A percentile compares a stretch with the other conserved stretches of the same genome.
These are phyloP conservation scores for Allantophomopsis cytisporea DNA, from an alignment of 2,329 filamentous ascomycete genomes.

Conservation along the genomic window DNA sequence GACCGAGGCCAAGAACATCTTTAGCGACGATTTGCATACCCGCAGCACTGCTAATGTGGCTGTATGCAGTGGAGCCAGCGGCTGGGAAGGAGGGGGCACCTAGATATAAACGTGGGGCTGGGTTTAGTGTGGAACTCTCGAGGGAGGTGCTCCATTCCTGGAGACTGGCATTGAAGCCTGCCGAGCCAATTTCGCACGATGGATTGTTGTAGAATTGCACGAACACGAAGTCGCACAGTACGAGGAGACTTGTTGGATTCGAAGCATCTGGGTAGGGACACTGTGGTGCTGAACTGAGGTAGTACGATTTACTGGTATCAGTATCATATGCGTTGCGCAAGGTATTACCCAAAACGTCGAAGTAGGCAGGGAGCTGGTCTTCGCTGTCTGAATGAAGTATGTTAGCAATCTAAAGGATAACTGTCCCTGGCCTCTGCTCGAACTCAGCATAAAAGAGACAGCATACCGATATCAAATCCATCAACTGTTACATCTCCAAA, in stretches of 20 bases:
- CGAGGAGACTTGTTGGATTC: slow-evolving; percentile 15
- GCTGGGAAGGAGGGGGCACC: slow-evolving; percentile 18
- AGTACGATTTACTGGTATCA: slow-evolving; percentile 15
- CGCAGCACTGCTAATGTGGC: slow-evolving; percentile 9
- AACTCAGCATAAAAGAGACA: not conserved
- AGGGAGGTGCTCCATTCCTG: slow-evolving; percentile 19
- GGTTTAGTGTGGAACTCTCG: not conserved
- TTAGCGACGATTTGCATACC: slow-evolving; percentile 16
- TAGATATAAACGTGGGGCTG: slow-evolving; percentile 19
- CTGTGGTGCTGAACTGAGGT: slow-evolving; percentile 24
- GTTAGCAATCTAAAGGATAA: not conserved
- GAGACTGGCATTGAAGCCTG: slow-evolving; percentile 15
- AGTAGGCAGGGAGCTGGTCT: slow-evolving; percentile 13
- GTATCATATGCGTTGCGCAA: slow-evolving; percentile 13
- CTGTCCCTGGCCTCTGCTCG: not conserved
- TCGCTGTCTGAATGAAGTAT: slow-evolving; percentile 18
- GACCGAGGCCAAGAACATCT: slow-evolving; percentile 13
- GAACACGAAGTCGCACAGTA: slow-evolving; percentile 23
- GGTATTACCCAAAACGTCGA: slow-evolving; percentile 16
- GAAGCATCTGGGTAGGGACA: slow-evolving; percentile 23
- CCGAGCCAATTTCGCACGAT: slow-evolving; percentile 15
- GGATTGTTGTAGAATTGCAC: slow-evolving; percentile 29
- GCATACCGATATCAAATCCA: slow-evolving; percentile 22
- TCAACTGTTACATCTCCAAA: slow-evolving; percentile 19
- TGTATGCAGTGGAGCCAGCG: slow-evolving; percentile 19